A percentile compares a stretch with the other conserved stretches of the same genome.
These are phyloP conservation scores for Hypholoma fasciculare DNA, from an alignment of 768 basidiomycete genomes.

Conservation along the genomic window DNA sequence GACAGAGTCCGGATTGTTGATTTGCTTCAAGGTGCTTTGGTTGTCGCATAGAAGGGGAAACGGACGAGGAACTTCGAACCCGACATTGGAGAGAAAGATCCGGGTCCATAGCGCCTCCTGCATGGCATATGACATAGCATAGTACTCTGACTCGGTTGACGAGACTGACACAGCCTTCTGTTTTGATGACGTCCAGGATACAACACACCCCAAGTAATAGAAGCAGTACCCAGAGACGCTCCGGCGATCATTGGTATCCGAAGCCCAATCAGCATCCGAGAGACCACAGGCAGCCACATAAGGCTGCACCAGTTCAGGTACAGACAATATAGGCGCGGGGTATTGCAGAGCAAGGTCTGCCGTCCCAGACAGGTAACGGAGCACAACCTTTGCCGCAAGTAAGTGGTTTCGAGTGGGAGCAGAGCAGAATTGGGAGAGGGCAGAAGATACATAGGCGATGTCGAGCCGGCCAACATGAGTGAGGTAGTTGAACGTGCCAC, in stretches of 20 bases:
- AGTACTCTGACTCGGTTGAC: conserved; percentile 40
- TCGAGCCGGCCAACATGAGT: conserved; percentile 34
- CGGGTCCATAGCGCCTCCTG: conserved; percentile 27
- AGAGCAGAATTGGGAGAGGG: conserved; percentile 28
- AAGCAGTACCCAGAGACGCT: conserved; percentile 38
- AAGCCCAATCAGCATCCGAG: conserved; percentile 34
- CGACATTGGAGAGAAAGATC: conserved; percentile 13
- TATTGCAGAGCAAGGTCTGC: conserved; percentile 19
- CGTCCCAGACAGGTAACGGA: conserved; percentile 33
- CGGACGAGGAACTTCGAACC: not conserved
- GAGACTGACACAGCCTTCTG: conserved; percentile 34
- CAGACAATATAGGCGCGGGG: not conserved
- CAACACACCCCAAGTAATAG: conserved; percentile 24
- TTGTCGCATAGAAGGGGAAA: conserved; percentile 8
- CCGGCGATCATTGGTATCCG: conserved; percentile 20
- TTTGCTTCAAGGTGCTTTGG: not conserved
- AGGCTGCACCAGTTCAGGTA: not conserved
- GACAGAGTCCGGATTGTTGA: not conserved
- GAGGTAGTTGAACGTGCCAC: conserved; percentile 2
- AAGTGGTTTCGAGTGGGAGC: conserved; percentile 28
- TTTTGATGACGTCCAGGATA: conserved; percentile 34
- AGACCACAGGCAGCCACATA: conserved; percentile 12
- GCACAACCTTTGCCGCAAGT: conserved; percentile 28
- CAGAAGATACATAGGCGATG: conserved; percentile 28
- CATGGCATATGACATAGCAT: conserved; percentile 27